Conservation (phyloP, 495 filamentous ascomycete species). For the Xanthoparmelia taractica region DNA sequence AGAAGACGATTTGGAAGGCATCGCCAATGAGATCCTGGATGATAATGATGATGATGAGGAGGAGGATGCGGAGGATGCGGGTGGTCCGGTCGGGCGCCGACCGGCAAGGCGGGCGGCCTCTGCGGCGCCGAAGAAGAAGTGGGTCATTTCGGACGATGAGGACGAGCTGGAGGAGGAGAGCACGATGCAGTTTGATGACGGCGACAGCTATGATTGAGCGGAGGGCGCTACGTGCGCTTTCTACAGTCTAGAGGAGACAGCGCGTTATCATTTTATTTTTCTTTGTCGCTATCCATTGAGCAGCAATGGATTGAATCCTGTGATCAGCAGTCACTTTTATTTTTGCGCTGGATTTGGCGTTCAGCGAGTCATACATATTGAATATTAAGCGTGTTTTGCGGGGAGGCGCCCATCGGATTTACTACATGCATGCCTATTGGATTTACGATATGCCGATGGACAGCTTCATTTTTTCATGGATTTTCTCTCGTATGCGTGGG, state of each 20-base stretch:
- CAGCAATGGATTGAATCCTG: neutral
- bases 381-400: neutral
- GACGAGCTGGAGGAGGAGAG: conserved; percentile 27
- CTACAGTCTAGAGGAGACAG: neutral
- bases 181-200: conserved; percentile 27
- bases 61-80: conserved; percentile 33
- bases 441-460: neutral
- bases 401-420: neutral
- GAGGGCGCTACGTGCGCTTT: neutral
- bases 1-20: conserved; percentile 41
- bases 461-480: neutral
- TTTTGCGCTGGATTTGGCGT: neutral
- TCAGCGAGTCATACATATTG: no score
- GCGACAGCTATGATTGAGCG: conserved; percentile 24
- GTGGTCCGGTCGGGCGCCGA: conserved; percentile 12
- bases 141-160: conserved; percentile 21
- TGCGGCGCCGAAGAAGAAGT: conserved; percentile 22
- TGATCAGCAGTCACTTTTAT: neutral
- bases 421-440: no score
- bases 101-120: conserved; percentile 25
- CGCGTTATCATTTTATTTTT: neutral
- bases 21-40: conserved; percentile 48
- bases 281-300: neutral
- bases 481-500: neutral
- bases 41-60: conserved; percentile 49